A percentile compares a stretch with the other conserved stretches of the same genome.
phyloP scores from a whole-genome alignment of 768 basidiomycete genomes.

The Russula griseocarnosa region DNA sequence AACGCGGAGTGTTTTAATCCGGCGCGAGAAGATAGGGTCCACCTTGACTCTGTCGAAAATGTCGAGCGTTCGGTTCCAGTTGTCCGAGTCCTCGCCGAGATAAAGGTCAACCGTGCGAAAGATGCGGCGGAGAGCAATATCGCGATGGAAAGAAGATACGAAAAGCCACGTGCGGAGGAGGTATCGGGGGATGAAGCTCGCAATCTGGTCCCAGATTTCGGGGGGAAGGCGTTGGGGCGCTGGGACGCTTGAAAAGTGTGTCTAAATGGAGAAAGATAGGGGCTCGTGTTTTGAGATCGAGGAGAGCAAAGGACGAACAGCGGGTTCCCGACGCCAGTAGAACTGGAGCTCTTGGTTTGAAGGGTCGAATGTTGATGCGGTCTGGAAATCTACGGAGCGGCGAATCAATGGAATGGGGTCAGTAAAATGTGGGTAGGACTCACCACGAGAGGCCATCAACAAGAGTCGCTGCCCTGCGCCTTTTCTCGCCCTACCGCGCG shows the following conservation, averaged over 20 bases:
- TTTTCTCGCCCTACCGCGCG: constrained; percentile 57
- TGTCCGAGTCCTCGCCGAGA: constrained; percentile 61
- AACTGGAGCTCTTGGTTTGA: constrained; percentile 51
- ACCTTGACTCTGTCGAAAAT: constrained; percentile 63
- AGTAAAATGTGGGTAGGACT: constrained; percentile 23
- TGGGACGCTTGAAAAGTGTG: constrained; percentile 51
- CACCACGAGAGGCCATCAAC: constrained; percentile 57
- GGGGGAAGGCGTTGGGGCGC: constrained; percentile 58
- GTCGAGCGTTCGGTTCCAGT: constrained; percentile 57
- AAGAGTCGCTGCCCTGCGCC: constrained; percentile 51
- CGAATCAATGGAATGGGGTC: not conserved
- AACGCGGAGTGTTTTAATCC: constrained; percentile 54
- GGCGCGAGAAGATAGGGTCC: constrained; percentile 56
- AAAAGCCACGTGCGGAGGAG: constrained; percentile 68
- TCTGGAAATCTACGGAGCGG: constrained; percentile 49
- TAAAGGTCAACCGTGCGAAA: constrained; percentile 67
- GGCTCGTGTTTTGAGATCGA: not conserved
- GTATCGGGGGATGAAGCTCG: constrained; percentile 56
- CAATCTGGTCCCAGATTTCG: constrained; percentile 68
- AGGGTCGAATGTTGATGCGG: constrained; percentile 57
- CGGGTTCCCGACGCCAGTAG: constrained; percentile 46
- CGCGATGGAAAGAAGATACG: constrained; percentile 58
- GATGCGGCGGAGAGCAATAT: constrained; percentile 59
- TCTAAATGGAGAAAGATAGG: constrained; percentile 35
- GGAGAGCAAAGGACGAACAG: constrained; percentile 36